A percentile compares a stretch with the other conserved stretches of the same genome.
phyloP scores from a whole-genome alignment of 2,329 filamentous ascomycete species.

The Fusarium staphyleae region DNA sequence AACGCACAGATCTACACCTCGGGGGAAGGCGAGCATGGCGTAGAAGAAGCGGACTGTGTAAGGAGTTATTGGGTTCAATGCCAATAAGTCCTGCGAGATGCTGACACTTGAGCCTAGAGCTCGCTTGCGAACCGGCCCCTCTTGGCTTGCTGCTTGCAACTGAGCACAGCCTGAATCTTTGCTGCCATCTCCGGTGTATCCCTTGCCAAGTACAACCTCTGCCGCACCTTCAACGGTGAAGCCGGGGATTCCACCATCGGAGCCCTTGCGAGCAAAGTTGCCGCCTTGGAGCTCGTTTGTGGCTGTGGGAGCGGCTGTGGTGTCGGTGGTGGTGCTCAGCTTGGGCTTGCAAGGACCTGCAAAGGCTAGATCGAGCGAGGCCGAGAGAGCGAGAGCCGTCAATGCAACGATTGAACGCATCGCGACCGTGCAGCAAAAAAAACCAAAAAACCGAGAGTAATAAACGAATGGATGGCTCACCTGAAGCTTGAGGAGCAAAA shows the following conservation, averaged over 20 bases:
- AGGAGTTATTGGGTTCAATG: background rate
- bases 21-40: background rate
- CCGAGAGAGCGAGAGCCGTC: slow-evolving; percentile 10
- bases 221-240: slow-evolving; percentile 1
- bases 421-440: background rate
- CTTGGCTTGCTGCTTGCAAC: background rate
- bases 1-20: background rate
- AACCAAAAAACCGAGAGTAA: background rate
- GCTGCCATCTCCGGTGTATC: slow-evolving; percentile 15
- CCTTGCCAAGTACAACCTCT: background rate
- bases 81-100: slow-evolving; percentile 11
- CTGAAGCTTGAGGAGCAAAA: background rate
- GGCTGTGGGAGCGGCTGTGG: background rate
- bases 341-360: slow-evolving; percentile 6
- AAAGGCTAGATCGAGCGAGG: background rate
- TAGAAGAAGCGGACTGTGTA: slow-evolving; percentile 25
- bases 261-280: background rate
- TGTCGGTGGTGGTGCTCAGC: background rate
- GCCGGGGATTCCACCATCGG: background rate
- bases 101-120: background rate
- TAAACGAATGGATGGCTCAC: background rate
- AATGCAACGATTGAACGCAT: slow-evolving; percentile 15
- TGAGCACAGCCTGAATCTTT: background rate
- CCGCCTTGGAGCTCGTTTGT: slow-evolving; percentile 6
- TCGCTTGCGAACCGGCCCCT: background rate